phyloP scores from a whole-genome alignment of 2,329 filamentous ascomycete species.

The Botryotinia narcissicola region DNA sequence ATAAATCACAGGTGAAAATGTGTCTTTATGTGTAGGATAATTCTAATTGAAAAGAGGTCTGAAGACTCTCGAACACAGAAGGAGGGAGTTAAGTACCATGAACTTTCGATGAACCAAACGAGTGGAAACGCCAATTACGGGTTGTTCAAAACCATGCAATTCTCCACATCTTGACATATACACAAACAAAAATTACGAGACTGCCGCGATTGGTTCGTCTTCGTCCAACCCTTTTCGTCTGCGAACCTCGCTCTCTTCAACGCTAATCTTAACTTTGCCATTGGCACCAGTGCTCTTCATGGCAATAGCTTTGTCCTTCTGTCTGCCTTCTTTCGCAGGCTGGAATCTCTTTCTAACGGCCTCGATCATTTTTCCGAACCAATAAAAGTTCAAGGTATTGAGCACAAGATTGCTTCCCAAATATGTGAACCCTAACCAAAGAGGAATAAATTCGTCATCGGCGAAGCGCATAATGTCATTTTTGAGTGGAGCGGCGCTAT shows the following conservation, averaged over 20 bases:
- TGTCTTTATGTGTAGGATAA: conserved; percentile 8
- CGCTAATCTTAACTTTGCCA: conserved; percentile 33
- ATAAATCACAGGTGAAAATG: neutral
- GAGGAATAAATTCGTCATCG: conserved; percentile 54
- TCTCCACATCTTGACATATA: neutral
- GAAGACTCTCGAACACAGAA: neutral
- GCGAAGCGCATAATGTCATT: conserved; percentile 51
- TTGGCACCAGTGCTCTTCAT: conserved; percentile 34
- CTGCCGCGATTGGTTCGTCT: conserved; percentile 15
- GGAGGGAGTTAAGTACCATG: neutral
- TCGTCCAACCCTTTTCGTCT: conserved; percentile 29
- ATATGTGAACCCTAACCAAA: conserved; percentile 69
- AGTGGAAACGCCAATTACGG: neutral
- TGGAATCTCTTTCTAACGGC: conserved; percentile 75
- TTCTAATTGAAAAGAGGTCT: neutral
- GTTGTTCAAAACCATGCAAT: neutral
- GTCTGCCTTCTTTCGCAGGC: conserved; percentile 43
- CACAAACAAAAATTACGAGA: conserved; percentile 7
- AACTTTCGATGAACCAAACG: neutral
- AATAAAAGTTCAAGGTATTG: conserved; percentile 77
- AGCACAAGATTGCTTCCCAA: conserved; percentile 68
- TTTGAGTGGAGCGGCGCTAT: conserved; percentile 33
- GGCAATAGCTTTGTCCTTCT: conserved; percentile 36
- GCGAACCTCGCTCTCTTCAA: conserved; percentile 38
- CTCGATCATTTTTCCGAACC: conserved; percentile 84